phyloP scores from a whole-genome alignment of 129 eudicot genomes.

The Escallonia rubra region DNA sequence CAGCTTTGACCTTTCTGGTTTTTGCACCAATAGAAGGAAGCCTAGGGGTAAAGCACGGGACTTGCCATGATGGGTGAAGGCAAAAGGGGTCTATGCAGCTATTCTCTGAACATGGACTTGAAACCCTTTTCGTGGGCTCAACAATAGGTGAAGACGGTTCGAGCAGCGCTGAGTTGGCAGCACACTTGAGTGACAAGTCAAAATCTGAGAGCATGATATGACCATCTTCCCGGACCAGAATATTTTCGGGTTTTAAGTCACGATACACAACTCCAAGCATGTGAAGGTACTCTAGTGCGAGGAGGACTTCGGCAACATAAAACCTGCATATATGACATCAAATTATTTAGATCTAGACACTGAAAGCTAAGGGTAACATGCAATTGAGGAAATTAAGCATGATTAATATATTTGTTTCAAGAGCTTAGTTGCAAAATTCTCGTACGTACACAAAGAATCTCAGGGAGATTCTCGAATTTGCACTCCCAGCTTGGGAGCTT shows the following conservation, averaged over 20 bases:
- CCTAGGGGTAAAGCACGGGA: constrained; percentile 71
- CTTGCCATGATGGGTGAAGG: constrained; percentile 86
- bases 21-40: constrained; percentile 36
- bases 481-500: no score
- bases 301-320: constrained; percentile 88
- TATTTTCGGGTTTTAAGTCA: constrained; percentile 85
- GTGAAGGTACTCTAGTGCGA: constrained; percentile 94
- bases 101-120: constrained; percentile 36
- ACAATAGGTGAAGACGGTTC: constrained; percentile 34
- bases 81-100: constrained; percentile 87
- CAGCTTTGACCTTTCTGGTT: constrained; percentile 48
- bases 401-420: no score
- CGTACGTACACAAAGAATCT: no score
- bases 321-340: constrained; percentile 42
- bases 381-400: neutral
- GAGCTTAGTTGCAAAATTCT: no score
- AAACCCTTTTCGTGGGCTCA: constrained; percentile 35
- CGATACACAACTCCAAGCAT: constrained; percentile 94
- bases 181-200: constrained; percentile 77
- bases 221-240: constrained; percentile 91
- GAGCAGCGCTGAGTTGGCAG: constrained; percentile 55
- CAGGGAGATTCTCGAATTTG: no score
- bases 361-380: neutral
- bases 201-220: constrained; percentile 94
- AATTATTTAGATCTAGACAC: constrained; percentile 1